Conservation (phyloP, 768 basidiomycete genomes). For the Mycena galericulata region DNA sequence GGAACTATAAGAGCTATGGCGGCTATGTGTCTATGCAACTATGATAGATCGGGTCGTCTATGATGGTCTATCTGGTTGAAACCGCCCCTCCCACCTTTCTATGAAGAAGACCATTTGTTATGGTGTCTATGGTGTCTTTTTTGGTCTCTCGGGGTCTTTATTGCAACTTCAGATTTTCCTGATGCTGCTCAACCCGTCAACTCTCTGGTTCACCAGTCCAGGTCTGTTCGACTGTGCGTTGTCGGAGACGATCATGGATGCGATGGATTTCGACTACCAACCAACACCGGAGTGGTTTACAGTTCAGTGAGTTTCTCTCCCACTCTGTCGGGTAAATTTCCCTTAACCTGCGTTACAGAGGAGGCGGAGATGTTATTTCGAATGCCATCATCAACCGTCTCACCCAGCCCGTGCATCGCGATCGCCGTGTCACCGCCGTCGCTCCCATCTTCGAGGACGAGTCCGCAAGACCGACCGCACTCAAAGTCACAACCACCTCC, state of each 20-base stretch:
- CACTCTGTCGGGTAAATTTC: background rate
- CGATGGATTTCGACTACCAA: conserved; percentile 25
- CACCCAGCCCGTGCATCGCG: conserved; percentile 11
- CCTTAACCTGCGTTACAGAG: conserved; percentile 23
- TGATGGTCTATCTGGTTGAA: no score
- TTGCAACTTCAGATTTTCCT: no score
- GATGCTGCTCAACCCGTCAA: background rate
- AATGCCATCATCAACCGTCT: conserved; percentile 15
- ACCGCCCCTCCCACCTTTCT: no score
- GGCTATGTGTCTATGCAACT: no score
- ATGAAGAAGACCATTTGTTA: no score
- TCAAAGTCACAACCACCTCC: conserved; percentile 6
- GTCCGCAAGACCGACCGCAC: conserved; percentile 14
- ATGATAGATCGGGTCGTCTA: no score
- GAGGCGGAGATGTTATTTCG: conserved; percentile 37
- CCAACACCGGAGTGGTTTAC: conserved; percentile 24
- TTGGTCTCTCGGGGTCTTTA: no score
- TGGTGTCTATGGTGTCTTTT: no score
- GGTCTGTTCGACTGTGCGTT: background rate
- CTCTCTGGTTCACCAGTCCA: conserved; percentile 3
- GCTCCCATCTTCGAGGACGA: conserved; percentile 3
- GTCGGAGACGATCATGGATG: conserved; percentile 15
- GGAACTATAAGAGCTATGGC: no score
- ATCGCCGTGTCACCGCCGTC: conserved; percentile 36
- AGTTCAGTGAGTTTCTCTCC: conserved; percentile 3